Base-by-base conservation (phyloP, 768 basidiomycete genomes). In the Pholiota conissans region DNA sequence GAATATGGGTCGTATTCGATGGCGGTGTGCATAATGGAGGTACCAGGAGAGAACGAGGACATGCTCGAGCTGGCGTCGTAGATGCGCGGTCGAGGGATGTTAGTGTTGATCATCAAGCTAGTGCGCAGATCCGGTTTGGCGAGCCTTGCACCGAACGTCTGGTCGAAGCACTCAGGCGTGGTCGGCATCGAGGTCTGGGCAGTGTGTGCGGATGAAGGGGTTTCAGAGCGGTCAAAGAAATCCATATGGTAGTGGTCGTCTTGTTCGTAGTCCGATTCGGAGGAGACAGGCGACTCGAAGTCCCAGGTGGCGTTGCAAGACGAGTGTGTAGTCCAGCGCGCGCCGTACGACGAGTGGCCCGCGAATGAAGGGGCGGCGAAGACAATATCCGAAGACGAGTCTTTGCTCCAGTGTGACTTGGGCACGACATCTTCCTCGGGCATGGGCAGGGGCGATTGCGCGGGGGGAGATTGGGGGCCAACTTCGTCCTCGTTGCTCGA, bases 1-100 rank as follows among this genome's bases (percentile, higher is more conserved):
- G 81, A 79, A 63, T 83, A 84, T 11, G 80, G 77, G 53, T 82
- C 84, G 55, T 82, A 80, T 70, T 90, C 89, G 48, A 89, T 82
- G 35, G 89, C 89, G 18, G 89, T 90, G 57, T 87, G 87, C 87
- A 90, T 89, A 61, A 79, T 76, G 26, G 87, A 87, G 29, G 86
- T 85, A 16, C 76, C 73, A 34, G 82, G 79, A 13, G 82, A 82
- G 57, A 64, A 76, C 18, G 73, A 73, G 29, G 73, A 69, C 66
- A 77, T 73, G 62, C 74, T 76, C 56, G 73, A 71, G 61, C 74
- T 72, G 60, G 72, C 74, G 61, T 82, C 76, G 67, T 82, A 82
- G 61, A 77, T 77, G 52, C 76, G 73, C 18, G 77, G 78, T 45
- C 71, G 73, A 52, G 74, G 66, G 37, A 77, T 68, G 56, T 77